These are phyloP conservation scores for Heterobasidion irregulare DNA, from an alignment of 1,284 basidiomycete genomes.

Conservation along the genomic window DNA sequence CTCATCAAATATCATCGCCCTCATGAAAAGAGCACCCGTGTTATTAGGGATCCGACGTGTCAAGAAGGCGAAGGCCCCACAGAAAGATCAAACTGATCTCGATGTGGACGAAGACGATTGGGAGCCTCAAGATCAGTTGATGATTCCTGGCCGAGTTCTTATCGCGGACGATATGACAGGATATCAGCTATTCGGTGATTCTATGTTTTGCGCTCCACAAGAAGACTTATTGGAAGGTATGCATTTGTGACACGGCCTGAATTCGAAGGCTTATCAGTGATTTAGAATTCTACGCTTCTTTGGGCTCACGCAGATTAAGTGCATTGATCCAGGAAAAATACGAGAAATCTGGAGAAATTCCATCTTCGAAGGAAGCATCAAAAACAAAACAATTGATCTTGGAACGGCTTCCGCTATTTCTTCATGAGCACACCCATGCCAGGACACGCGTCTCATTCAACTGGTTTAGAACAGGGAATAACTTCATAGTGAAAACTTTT, in stretches of 20 bases:
- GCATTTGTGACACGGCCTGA: constrained; percentile 5
- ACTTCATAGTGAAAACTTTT: constrained; percentile 68
- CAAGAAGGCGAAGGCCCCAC: constrained; percentile 23
- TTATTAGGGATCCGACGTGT: constrained; percentile 65
- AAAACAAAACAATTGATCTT: constrained; percentile 60
- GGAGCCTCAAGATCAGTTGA: constrained; percentile 58
- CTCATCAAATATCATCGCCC: constrained; percentile 41
- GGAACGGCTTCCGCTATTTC: constrained; percentile 87
- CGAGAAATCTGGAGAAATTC: constrained; percentile 47
- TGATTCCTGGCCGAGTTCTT: constrained; percentile 54
- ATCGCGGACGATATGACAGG: constrained; percentile 78
- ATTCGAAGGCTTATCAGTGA: background rate
- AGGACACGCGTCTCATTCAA: constrained; percentile 61
- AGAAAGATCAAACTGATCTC: constrained; percentile 24
- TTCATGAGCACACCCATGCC: constrained; percentile 81
- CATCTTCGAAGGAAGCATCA: constrained; percentile 34
- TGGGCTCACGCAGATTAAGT: constrained; percentile 69
- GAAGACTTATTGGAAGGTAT: constrained; percentile 80
- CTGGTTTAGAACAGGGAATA: constrained; percentile 65
- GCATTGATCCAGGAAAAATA: constrained; percentile 72
- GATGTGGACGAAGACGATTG: constrained; percentile 51
- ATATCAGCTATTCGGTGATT: constrained; percentile 70
- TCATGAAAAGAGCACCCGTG: constrained; percentile 67
- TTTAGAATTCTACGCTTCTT: constrained; percentile 53
- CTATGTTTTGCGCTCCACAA: constrained; percentile 80